Evolutionary conservation across 306 rosid species (phyloP), one percentile per base, ranked within the genome.

Genomic region (Glycyrrhiza uralensis): DNA sequence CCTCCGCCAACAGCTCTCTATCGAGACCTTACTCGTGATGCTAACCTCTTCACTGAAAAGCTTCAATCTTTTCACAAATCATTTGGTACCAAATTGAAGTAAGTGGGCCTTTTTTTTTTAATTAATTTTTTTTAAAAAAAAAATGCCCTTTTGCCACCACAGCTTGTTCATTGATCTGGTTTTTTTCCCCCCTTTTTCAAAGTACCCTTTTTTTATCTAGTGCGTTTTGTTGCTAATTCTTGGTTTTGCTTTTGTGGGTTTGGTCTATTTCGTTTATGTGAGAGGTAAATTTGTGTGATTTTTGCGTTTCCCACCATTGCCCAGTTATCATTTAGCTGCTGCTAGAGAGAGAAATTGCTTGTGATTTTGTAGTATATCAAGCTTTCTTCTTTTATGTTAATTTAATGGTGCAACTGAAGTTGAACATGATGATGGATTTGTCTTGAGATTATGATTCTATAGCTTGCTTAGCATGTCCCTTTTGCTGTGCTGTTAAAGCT

Each of bases 1-100:
- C 93, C 96, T 38, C 63, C 86, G 0, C 85, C 96, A 30, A 78
- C 89, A 0, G 89, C 94, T 58, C 45, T 46, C 13, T 89, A 81
- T 55, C 83, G 80, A 13, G 85, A 89, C 38, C 78, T 92, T 45
- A 71, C 49, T 80, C 82, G 64, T 72, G 80, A 87, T 74, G 33
- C 87, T 2, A 80, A 79, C 49, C 87, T 92, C 83, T 92, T 92
- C 82, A 69, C 69, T 71, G 79, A 72, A 64, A 87, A 82, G 71
- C 94, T 92, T 56, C 78, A 82, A 72, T 81, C 81, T 74, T 92
- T 92, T 65, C 96, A 92, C 65, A n/a, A 29, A 7, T 79, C 89
- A 13, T 60, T 78, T 2, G 80, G 83, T 15, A 84, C 89, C 64
- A 87, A 80, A 73, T 86, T 83, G 32, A 72, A 74, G 97, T 92